Base-by-base conservation (phyloP, 2,329 filamentous ascomycete species). In the Aspergillus sp. region DNA sequence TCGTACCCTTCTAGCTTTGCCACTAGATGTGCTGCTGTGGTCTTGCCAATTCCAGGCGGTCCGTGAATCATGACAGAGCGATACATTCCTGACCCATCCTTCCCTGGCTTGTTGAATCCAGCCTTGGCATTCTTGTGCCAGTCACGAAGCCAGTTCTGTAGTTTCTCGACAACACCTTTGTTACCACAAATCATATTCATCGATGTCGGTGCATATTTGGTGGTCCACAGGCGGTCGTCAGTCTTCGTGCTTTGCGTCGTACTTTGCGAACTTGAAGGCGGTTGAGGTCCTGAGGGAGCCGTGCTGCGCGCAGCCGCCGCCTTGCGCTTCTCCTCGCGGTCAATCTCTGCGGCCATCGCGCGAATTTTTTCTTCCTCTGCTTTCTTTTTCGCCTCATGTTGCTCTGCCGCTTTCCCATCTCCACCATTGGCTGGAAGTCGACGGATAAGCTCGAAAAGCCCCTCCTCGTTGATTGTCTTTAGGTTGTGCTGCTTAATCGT, bases 31-130 rank as follows among this genome's bases (percentile, higher is more conserved):
- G 95, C 95, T 53, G 96, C 92, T 32, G 95, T 99, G 2, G 95
- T 99, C 79, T 99, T 99, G 67, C 95, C 95, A 66, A 99, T 97
- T 17, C 95, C 95, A 30, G 95, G 95, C 15, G 95, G 94, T 0
- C 95, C 95, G 67, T 96, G 93, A 57, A 99, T 89, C 74, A 98
- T 96, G 66, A 98, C 89, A n/a, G 94, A 91, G 65, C 95, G 89
- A 69, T 90, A 91, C 0, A 84, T 84, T 36, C 94, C 94, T 73
- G 89, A 89, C 1, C 93, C 95, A 76, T 98, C 93, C 9, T 90
- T 84, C 0, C 95, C 95, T 61, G 88, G 86, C 69, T 89, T 86
- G 73, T 92, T 89, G 77, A 99, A 99, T 55, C 90, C 83, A 62
- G 87, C 89, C 72, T 91, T 92, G 59, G 91, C 89, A 58, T 86